A percentile compares a stretch with the other conserved stretches of the same genome.
Conservation (phyloP, 805 yeast species). For the Naumovozyma castellii region DNA sequence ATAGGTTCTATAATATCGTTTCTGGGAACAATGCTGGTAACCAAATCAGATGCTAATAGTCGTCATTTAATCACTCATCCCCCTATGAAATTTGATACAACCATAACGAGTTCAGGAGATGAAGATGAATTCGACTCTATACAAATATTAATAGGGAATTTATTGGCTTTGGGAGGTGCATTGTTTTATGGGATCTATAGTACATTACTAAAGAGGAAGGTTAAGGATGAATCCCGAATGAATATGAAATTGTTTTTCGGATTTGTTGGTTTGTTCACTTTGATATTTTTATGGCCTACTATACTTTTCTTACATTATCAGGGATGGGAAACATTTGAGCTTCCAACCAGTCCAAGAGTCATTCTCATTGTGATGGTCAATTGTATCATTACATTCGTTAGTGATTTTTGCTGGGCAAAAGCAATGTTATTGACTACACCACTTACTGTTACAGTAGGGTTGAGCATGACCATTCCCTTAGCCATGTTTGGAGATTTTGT, state of each 20-base stretch:
- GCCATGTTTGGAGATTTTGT: slow-evolving; percentile 88
- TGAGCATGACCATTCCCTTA: slow-evolving; percentile 86
- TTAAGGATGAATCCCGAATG: slow-evolving; percentile 62
- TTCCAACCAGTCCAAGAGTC: slow-evolving; percentile 50
- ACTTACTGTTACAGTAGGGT: slow-evolving; percentile 88
- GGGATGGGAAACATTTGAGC: slow-evolving; percentile 60
- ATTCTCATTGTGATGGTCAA: slow-evolving; percentile 50
- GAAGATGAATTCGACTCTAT: not conserved
- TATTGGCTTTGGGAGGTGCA: slow-evolving; percentile 76
- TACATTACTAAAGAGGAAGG: slow-evolving; percentile 64
- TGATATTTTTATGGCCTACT: slow-evolving; percentile 74
- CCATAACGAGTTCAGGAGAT: too few relatives aligned
- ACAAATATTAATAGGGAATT: slow-evolving; percentile 52
- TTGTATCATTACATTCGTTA: slow-evolving; percentile 68
- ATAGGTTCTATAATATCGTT: slow-evolving; percentile 64
- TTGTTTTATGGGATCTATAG: slow-evolving; percentile 87
- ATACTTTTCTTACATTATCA: slow-evolving; percentile 52
- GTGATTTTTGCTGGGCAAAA: slow-evolving; percentile 93
- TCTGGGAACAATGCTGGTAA: slow-evolving; percentile 70
- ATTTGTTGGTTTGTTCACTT: slow-evolving; percentile 80
- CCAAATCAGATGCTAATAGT: slow-evolving; percentile 49
- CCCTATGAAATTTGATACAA: not conserved
- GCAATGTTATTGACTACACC: slow-evolving; percentile 92
- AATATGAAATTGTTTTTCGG: slow-evolving; percentile 89
- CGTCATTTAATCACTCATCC: slow-evolving; percentile 1